Percentiles rank a stretch among this genome's conserved stretches.
Conservation (phyloP, 306 rosid species). For the Hylodesmum podocarpum region DNA sequence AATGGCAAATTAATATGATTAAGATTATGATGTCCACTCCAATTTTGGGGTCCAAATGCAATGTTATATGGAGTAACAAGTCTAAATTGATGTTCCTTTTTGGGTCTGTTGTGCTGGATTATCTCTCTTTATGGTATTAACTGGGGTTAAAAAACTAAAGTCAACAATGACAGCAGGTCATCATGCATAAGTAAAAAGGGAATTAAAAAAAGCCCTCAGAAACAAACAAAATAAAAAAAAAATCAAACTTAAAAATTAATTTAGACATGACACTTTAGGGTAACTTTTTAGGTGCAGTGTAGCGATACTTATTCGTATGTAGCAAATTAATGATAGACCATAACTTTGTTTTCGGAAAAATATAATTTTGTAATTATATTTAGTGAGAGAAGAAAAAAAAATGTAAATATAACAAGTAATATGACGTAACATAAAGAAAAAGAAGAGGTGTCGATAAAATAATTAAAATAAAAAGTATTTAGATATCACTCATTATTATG, state of each 20-base stretch:
- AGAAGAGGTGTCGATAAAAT: too few species aligned
- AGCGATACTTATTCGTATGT: constrained; percentile 21
- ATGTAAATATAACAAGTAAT: too few species aligned
- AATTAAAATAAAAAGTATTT: too few species aligned
- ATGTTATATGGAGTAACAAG: not conserved
- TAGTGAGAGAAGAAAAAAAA: too few species aligned
- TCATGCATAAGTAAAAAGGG: constrained; percentile 8
- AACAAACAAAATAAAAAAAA: not conserved
- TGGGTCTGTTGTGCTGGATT: constrained; percentile 24
- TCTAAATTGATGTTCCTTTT: constrained; percentile 15
- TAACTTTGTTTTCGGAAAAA: not conserved
- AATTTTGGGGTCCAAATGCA: constrained; percentile 30
- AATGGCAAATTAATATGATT: constrained; percentile 27
- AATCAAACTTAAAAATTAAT: not conserved
- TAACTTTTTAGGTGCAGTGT: not conserved
- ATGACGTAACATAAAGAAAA: too few species aligned
- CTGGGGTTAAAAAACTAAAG: constrained; percentile 10
- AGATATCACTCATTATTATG: not conserved
- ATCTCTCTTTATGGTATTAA: constrained; percentile 19
- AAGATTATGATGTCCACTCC: constrained; percentile 20
- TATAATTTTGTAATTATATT: too few species aligned
- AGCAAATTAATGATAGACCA: not conserved
- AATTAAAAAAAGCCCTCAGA: not conserved
- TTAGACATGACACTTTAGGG: not conserved
- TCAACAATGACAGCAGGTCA: constrained; percentile 37